phyloP scores from a whole-genome alignment of 2,329 filamentous ascomycete species.

The Colletotrichum paranaense region DNA sequence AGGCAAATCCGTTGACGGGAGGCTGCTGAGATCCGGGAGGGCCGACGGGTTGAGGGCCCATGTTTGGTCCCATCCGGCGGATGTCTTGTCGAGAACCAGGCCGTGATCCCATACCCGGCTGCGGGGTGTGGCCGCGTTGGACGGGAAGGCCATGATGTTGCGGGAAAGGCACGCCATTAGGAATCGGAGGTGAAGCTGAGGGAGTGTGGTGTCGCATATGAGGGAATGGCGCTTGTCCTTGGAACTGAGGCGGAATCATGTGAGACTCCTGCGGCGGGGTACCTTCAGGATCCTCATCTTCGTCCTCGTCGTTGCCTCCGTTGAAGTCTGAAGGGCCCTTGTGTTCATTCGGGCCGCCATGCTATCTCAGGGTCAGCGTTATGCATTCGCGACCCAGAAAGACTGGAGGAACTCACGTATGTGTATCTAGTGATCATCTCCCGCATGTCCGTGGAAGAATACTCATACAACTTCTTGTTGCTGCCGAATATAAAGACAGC shows the following conservation, averaged over 20 bases:
- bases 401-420: constrained; percentile 74
- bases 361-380: constrained; percentile 63
- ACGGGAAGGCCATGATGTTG: constrained; percentile 56
- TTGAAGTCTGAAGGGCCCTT: constrained; percentile 95
- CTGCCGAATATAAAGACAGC: constrained; percentile 98
- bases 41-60: constrained; percentile 72
- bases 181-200: constrained; percentile 89
- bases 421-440: constrained; percentile 89
- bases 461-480: constrained; percentile 99
- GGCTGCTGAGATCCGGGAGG: constrained; percentile 66
- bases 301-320: constrained; percentile 87
- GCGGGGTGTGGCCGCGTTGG: constrained; percentile 82
- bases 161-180: constrained; percentile 78
- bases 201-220: constrained; percentile 86
- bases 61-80: constrained; percentile 79
- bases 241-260: constrained; percentile 78
- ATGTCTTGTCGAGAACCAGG: constrained; percentile 85
- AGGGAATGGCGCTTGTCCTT: constrained; percentile 77
- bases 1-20: constrained; percentile 78
- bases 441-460: constrained; percentile 93
- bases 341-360: constrained; percentile 93
- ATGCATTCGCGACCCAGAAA: neutral
- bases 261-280: constrained; percentile 75
- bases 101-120: constrained; percentile 79
- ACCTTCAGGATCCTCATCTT: constrained; percentile 79